Conservation (phyloP, 73 alveolate species). For the Paramecium biaurelia region DNA sequence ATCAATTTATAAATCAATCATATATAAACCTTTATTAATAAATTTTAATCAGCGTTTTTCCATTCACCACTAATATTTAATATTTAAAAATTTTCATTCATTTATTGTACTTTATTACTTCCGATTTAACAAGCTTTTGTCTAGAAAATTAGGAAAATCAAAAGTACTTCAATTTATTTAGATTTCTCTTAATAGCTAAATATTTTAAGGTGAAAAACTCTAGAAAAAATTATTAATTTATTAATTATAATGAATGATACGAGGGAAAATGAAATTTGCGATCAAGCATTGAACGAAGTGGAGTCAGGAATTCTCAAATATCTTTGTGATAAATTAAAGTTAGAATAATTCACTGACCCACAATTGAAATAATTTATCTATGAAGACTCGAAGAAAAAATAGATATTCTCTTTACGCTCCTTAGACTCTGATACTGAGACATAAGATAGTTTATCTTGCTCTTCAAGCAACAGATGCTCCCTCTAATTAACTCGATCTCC, state of each 20-base stretch:
- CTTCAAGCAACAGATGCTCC: neutral
- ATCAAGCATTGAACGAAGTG: neutral
- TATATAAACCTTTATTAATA: neutral
- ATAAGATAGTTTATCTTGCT: neutral
- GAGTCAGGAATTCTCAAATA: neutral
- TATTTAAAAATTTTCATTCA: neutral
- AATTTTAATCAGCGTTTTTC: neutral
- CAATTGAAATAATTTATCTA: neutral
- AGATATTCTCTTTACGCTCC: constrained; percentile 15
- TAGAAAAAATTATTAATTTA: neutral
- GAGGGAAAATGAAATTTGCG: neutral
- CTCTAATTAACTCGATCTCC: constrained; percentile 12
- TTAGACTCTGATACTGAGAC: constrained; percentile 42
- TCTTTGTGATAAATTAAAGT: neutral
- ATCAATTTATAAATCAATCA: neutral
- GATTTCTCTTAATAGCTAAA: neutral
- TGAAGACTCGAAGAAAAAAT: neutral
- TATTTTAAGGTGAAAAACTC: neutral
- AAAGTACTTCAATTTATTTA: neutral
- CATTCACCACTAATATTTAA: neutral
- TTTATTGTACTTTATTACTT: neutral
- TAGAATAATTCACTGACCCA: neutral
- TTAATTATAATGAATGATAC: neutral
- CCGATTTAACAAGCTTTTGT: neutral
- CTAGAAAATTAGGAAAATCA: neutral